Conservation (phyloP, 768 basidiomycete genomes). For the Boletus eberwhitei region DNA sequence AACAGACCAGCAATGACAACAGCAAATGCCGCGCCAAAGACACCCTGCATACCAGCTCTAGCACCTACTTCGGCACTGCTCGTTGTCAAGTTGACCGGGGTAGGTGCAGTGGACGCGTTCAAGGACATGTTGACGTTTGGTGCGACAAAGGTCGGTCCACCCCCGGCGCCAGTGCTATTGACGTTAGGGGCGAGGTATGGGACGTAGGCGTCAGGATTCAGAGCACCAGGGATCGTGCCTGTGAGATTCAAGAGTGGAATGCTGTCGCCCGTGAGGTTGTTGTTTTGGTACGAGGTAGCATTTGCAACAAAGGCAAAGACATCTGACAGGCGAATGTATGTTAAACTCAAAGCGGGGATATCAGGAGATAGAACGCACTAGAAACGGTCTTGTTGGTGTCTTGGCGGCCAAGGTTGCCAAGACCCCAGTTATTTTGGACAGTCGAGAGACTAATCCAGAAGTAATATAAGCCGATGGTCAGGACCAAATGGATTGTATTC, state of each 20-base stretch:
- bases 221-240: conserved; percentile 40
- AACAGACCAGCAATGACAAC: conserved; percentile 4
- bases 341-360: not conserved
- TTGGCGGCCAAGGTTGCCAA: conserved; percentile 55
- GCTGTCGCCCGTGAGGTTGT: conserved; percentile 28
- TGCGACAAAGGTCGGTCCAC: conserved; percentile 39
- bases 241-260: conserved; percentile 41
- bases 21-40: conserved; percentile 6
- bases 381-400: conserved; percentile 48
- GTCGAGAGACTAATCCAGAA: conserved; percentile 39
- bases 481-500: not conserved
- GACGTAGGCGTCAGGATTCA: conserved; percentile 39
- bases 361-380: conserved; percentile 6
- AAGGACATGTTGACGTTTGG: conserved; percentile 33
- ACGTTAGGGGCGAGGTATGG: conserved; percentile 46
- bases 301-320: conserved; percentile 52
- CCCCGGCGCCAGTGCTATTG: conserved; percentile 39
- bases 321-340: conserved; percentile 30
- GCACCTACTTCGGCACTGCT: not conserved
- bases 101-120: conserved; percentile 33
- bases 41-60: conserved; percentile 1
- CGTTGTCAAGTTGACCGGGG: conserved; percentile 40
- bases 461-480: not conserved
- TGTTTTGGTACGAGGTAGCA: conserved; percentile 41
- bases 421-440: conserved; percentile 58